Evolutionary conservation across 257 asterid species (phyloP), one percentile per base, ranked within the genome.

Genomic region (Jaltomata sinuosa): DNA sequence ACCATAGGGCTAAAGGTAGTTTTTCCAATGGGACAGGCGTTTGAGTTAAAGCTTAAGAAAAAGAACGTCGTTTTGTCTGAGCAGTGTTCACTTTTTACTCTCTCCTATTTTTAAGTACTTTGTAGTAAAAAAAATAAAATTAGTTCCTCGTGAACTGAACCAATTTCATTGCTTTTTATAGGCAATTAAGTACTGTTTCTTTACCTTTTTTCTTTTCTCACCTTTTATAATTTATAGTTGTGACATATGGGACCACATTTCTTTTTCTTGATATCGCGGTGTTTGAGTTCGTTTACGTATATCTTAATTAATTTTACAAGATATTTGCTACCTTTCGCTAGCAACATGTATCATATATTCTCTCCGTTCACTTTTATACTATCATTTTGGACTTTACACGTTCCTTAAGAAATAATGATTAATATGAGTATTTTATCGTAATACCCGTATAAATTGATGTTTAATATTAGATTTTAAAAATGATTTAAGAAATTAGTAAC

Each of bases 41-140:
- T 85, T 83, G 87, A 85, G 85, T 81, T 85, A 81, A 80, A 83
- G 88, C 52, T 81, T 4, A 40, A 38, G 74, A 40, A 45, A 64
- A 80, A 69, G 84, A 79, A 79, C 21, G 49, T 79, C n/a, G 65
- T 54, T 59, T 29, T 32, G 68, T 9, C 53, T 34, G 83, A 54
- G 47, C 67, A 31, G 11, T 80, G 14, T 80, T 54, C 71, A n/a
- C 83, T 50, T 40, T 79, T 79, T 53, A 80, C 49, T 19, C 9
- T 49, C 47, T 19, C 50, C 34, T 71, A 40, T 71, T 71, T 68
- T 68, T 68, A 68, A 19, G 78, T 71, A 11, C 50, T 71, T 40
- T 31, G 74, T 29, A 29, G 79, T 38, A 40, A 38, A 80, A 12
- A n/a, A n/a, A n/a, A n/a, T n/a, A n/a, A n/a, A 21, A 11, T 54